Conservation (phyloP, 164 flowering plant genomes). For the Vitis cinerea region DNA sequence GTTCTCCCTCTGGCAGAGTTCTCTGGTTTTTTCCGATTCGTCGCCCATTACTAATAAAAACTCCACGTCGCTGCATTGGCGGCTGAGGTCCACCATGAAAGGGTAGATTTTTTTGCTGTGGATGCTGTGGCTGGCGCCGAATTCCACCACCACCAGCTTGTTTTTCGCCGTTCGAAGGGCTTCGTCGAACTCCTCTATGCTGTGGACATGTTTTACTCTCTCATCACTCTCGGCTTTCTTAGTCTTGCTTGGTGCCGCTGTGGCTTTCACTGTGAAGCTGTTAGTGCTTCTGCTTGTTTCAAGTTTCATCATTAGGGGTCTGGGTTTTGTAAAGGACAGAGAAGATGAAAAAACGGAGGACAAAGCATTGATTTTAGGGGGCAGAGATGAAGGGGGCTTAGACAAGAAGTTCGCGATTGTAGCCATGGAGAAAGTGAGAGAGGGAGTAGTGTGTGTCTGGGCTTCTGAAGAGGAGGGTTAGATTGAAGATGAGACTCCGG, state of each 20-base stretch:
- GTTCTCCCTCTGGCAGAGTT: slow-evolving; percentile 72
- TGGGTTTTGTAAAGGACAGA: slow-evolving; percentile 21
- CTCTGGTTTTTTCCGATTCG: slow-evolving; percentile 60
- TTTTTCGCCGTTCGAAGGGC: slow-evolving; percentile 59
- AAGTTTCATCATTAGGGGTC: slow-evolving; percentile 6
- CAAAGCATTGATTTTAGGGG: slow-evolving; percentile 14
- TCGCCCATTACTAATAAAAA: slow-evolving; percentile 89
- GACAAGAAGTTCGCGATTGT: slow-evolving; percentile 38
- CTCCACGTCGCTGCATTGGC: slow-evolving; percentile 78
- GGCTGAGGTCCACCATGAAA: slow-evolving; percentile 85
- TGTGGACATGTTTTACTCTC: slow-evolving; percentile 63
- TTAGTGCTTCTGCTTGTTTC: background rate
- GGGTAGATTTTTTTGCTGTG: slow-evolving; percentile 74
- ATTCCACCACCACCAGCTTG: slow-evolving; percentile 88
- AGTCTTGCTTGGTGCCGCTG: slow-evolving; percentile 24
- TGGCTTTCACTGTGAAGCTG: slow-evolving; percentile 24
- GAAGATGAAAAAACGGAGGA: slow-evolving; percentile 4
- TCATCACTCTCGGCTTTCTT: slow-evolving; percentile 39
- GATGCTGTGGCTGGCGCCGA: slow-evolving; percentile 56
- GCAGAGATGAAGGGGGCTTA: slow-evolving; percentile 26
- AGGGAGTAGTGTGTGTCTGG: background rate
- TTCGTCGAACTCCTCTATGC: slow-evolving; percentile 64
- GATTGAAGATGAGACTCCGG: background rate
- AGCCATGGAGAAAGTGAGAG: slow-evolving; percentile 30
- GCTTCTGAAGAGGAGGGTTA: too few relatives aligned